phyloP scores from a whole-genome alignment of 768 basidiomycete genomes.

The Kwoniella botswanensis region DNA sequence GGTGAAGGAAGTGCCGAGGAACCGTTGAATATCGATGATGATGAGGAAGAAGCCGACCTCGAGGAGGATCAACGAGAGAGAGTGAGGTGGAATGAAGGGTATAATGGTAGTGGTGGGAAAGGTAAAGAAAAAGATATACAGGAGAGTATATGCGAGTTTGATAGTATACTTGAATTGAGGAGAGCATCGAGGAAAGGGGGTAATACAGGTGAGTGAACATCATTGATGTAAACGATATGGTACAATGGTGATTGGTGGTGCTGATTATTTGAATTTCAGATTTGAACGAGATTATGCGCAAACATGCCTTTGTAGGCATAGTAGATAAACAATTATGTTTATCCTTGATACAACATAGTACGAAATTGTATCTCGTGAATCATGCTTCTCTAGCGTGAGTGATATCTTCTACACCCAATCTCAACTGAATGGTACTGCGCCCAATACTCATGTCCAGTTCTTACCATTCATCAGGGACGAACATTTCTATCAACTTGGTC shows the following conservation, averaged over 20 bases:
- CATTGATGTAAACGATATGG: not conserved
- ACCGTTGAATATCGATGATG: conserved; percentile 63
- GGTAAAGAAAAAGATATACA: conserved; percentile 60
- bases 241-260: too few species aligned
- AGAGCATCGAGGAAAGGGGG: conserved; percentile 66
- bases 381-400: conserved; percentile 82
- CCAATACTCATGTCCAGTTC: not conserved
- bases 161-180: conserved; percentile 74
- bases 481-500: conserved; percentile 89
- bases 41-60: conserved; percentile 55
- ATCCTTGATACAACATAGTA: conserved; percentile 83
- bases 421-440: too few species aligned
- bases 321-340: conserved; percentile 75
- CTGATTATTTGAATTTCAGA: conserved; percentile 61
- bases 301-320: conserved; percentile 90
- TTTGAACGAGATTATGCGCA: conserved; percentile 78
- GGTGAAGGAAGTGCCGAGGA: conserved; percentile 30
- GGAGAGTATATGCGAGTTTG: conserved; percentile 76
- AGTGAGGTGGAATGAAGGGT: conserved; percentile 14
- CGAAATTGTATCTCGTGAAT: conserved; percentile 86
- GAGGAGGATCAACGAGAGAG: conserved; percentile 49
- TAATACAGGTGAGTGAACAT: conserved; percentile 68
- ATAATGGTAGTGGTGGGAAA: not conserved
- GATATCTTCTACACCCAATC: not conserved
- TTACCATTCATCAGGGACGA: conserved; percentile 69